A percentile compares a stretch with the other conserved stretches of the same genome.
phyloP scores from a whole-genome alignment of 129 eudicot genomes.

The Kitagawia praeruptora region DNA sequence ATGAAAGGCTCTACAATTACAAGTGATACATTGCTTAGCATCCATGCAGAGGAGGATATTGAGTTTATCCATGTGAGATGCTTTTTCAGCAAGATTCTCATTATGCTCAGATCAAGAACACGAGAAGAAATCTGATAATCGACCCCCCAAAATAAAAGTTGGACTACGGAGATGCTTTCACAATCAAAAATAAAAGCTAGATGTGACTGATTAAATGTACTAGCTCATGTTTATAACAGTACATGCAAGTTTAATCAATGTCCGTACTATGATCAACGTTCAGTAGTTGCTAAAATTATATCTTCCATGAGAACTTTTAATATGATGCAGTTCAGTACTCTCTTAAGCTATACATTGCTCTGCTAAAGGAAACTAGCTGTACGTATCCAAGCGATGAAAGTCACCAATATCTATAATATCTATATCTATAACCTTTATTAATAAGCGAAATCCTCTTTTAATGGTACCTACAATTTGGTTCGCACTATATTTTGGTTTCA shows the following conservation, averaged over 20 bases:
- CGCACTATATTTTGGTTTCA: too few relatives aligned
- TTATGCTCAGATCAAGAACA: background rate
- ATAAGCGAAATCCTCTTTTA: too few relatives aligned
- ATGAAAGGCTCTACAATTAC: background rate
- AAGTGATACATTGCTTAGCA: background rate
- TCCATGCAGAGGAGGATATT: background rate
- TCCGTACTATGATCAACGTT: too few relatives aligned
- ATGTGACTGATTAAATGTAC: background rate
- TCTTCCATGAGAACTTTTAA: too few relatives aligned
- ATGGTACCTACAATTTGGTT: too few relatives aligned
- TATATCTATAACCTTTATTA: too few relatives aligned
- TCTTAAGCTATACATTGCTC: too few relatives aligned
- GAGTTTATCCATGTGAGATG: background rate
- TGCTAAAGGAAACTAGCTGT: background rate
- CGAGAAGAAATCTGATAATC: background rate
- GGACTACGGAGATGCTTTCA: background rate
- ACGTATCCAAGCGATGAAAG: background rate
- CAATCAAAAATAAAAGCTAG: background rate
- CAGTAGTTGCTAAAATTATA: too few relatives aligned
- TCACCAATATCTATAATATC: background rate
- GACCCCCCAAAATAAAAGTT: background rate
- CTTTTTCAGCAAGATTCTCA: constrained; percentile 1
- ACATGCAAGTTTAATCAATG: too few relatives aligned
- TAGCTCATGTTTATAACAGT: too few relatives aligned
- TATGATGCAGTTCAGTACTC: too few relatives aligned